A percentile compares a stretch with the other conserved stretches of the same genome.
Conservation (phyloP, 164 flowering plant species). For the Magnolia kwangsiensis region DNA sequence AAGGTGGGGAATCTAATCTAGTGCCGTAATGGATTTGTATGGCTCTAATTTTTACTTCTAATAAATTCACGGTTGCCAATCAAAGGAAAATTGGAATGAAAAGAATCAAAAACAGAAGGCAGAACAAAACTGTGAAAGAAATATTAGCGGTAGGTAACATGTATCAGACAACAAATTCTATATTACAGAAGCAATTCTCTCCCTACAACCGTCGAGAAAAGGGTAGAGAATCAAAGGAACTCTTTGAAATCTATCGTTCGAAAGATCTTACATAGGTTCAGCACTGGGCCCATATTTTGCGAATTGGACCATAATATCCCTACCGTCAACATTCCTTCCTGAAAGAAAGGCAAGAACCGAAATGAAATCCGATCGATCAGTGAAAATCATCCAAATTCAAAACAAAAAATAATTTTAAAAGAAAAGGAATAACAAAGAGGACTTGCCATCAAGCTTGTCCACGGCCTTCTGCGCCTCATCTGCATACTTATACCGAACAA, state of each 20-base stretch:
- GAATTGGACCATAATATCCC: conserved; percentile 78
- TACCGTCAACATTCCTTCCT: conserved; percentile 72
- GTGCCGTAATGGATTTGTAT: too few species aligned
- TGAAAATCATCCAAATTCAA: not conserved
- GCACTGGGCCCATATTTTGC: conserved; percentile 80
- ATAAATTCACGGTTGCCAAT: too few species aligned
- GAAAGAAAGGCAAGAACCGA: not conserved
- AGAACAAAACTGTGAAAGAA: too few species aligned
- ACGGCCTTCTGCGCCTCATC: conserved; percentile 78
- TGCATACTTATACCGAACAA: conserved; percentile 69
- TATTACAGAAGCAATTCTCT: not conserved
- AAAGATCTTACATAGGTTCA: conserved; percentile 51
- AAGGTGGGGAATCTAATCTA: too few species aligned
- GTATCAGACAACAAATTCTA: not conserved
- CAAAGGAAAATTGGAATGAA: too few species aligned
- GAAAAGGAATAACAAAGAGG: not conserved
- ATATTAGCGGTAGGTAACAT: not conserved
- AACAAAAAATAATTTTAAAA: not conserved
- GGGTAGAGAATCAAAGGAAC: not conserved
- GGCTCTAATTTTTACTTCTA: too few species aligned
- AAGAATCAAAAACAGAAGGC: too few species aligned
- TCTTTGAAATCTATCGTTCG: not conserved
- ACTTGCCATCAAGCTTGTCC: conserved; percentile 65
- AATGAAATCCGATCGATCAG: not conserved
- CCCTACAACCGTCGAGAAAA: not conserved